Evolutionary conservation across 176 grass and related monocot species (phyloP).

Genomic region (Cenchrus americanus): DNA sequence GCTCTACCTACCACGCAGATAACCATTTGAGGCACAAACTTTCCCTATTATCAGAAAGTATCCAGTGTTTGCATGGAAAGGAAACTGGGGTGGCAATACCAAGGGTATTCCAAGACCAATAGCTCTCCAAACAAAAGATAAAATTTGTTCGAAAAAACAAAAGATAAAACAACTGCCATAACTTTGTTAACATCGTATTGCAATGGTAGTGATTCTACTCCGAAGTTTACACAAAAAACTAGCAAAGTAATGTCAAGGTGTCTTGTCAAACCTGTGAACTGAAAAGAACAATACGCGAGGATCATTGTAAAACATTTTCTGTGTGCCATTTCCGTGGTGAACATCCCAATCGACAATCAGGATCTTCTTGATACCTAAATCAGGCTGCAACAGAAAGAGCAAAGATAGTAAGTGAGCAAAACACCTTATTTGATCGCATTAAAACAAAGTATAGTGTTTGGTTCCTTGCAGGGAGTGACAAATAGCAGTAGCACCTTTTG

Average conservation of each 20-base stretch:
- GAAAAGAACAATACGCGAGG: conserved; percentile 95
- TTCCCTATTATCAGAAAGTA: conserved; percentile 12
- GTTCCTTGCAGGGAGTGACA: background rate
- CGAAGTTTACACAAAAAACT: conserved; percentile 31
- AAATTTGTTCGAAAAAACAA: too few species aligned
- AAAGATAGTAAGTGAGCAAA: conserved; percentile 6
- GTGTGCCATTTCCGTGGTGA: conserved; percentile 96
- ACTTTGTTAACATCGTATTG: background rate
- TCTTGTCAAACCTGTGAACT: conserved; percentile 74
- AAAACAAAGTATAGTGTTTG: background rate
- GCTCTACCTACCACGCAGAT: conserved; percentile 22
- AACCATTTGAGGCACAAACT: conserved; percentile 7
- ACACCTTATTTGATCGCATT: background rate
- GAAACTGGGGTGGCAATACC: background rate
- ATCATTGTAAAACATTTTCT: conserved; percentile 87
- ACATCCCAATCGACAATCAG: conserved; percentile 98
- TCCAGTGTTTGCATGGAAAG: background rate
- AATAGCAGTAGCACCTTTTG: conserved; percentile 3
- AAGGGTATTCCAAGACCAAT: background rate
- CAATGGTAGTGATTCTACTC: conserved; percentile 32
- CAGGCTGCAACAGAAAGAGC: conserved; percentile 59
- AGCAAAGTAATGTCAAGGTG: conserved; percentile 21
- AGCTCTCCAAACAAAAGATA: background rate
- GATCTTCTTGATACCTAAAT: conserved; percentile 94
- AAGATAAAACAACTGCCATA: background rate